Percentiles rank a stretch among this genome's conserved stretches.
These are phyloP conservation scores for Tieghemostelium lacteum DNA, from an alignment of 78 protist species.

Conservation along the genomic window DNA sequence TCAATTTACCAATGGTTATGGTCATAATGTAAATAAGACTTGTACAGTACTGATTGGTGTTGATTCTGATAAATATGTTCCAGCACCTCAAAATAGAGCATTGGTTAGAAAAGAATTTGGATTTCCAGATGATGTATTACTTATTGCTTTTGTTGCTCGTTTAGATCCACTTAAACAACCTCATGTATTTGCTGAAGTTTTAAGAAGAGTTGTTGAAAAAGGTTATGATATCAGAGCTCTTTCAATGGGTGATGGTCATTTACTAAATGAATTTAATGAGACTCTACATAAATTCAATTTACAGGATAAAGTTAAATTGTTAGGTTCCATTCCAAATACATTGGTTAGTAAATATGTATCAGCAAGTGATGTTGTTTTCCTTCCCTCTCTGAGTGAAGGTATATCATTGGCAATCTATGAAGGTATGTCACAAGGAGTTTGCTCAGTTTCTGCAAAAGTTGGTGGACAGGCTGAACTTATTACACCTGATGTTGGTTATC, in stretches of 20 bases:
- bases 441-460: slow-evolving; percentile 65
- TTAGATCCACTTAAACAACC: slow-evolving; percentile 59
- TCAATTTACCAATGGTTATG: slow-evolving; percentile 19
- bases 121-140: slow-evolving; percentile 50
- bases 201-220: slow-evolving; percentile 15
- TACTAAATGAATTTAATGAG: slow-evolving; percentile 33
- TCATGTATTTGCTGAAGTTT: slow-evolving; percentile 58
- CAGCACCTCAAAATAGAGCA: slow-evolving; percentile 44
- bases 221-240: slow-evolving; percentile 65
- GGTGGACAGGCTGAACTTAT: slow-evolving; percentile 74
- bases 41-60: slow-evolving; percentile 59
- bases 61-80: slow-evolving; percentile 44
- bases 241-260: slow-evolving; percentile 56
- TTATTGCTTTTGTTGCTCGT: slow-evolving; percentile 56
- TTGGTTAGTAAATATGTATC: slow-evolving; percentile 37
- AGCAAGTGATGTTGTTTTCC: slow-evolving; percentile 45
- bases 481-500: slow-evolving; percentile 65
- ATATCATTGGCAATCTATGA: slow-evolving; percentile 68
- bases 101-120: slow-evolving; percentile 53
- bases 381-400: slow-evolving; percentile 54
- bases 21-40: slow-evolving; percentile 62
- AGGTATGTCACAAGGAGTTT: slow-evolving; percentile 58
- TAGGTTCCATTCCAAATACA: slow-evolving; percentile 38
- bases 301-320: slow-evolving; percentile 28
- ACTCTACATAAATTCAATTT: slow-evolving; percentile 2